A percentile compares a stretch with the other conserved stretches of the same genome.
phyloP scores from a whole-genome alignment of 306 rosid species.

The Dryas octopetala region DNA sequence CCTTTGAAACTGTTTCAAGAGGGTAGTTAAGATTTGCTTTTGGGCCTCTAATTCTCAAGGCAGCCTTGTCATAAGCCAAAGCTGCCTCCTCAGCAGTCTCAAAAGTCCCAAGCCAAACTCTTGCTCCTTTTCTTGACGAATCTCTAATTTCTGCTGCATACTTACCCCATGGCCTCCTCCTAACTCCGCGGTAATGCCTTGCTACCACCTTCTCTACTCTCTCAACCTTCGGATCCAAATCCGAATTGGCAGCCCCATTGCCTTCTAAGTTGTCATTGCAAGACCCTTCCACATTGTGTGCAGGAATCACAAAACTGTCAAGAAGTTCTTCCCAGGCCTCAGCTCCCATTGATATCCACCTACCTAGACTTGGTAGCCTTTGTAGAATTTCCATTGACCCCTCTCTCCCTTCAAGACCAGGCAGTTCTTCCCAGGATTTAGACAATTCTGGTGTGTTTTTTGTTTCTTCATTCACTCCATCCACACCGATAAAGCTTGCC shows the following conservation, averaged over 20 bases:
- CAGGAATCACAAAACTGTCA: conserved; percentile 25
- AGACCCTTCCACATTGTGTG: conserved; percentile 22
- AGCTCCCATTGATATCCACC: conserved; percentile 94
- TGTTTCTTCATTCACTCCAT: conserved; percentile 25
- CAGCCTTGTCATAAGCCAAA: conserved; percentile 92
- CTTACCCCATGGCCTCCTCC: conserved; percentile 97
- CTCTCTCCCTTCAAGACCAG: conserved; percentile 50
- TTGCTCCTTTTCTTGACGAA: conserved; percentile 68
- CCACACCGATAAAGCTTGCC: conserved; percentile 62
- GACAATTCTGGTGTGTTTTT: conserved; percentile 24
- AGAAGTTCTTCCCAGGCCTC: conserved; percentile 85
- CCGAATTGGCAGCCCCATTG: conserved; percentile 10
- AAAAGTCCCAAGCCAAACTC: conserved; percentile 98
- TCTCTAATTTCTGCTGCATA: conserved; percentile 95
- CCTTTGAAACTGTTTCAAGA: conserved; percentile 51
- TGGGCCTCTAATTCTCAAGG: conserved; percentile 81
- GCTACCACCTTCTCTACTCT: conserved; percentile 25
- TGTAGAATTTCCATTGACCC: conserved; percentile 58
- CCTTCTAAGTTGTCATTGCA: conserved; percentile 18
- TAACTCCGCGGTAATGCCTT: conserved; percentile 81
- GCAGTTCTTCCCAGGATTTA: conserved; percentile 62
- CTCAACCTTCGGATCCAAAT: conserved; percentile 12
- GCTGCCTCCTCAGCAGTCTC: conserved; percentile 90
- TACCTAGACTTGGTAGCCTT: conserved; percentile 84
- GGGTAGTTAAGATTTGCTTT: conserved; percentile 83